Conservation (phyloP, 139 green algal genomes). For the Axilococcus clingmanii region DNA sequence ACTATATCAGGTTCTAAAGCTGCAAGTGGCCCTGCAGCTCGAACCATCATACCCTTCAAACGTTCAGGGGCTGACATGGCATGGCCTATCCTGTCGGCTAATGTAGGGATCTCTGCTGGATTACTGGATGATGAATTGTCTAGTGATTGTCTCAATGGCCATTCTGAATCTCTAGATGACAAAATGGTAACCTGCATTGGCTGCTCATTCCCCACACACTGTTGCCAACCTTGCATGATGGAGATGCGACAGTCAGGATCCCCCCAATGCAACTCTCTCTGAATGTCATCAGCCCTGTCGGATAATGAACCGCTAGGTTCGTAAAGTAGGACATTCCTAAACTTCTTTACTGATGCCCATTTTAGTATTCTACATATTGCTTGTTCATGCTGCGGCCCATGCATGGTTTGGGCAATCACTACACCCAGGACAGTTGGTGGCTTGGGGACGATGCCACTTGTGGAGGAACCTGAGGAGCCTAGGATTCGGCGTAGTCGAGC, state of each 20-base stretch:
- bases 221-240: slow-evolving; percentile 2
- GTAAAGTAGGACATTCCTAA: slow-evolving; percentile 9
- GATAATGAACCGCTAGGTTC: slow-evolving; percentile 5
- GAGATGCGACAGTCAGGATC: background rate
- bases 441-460: background rate
- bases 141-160: slow-evolving; percentile 2
- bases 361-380: slow-evolving; percentile 3
- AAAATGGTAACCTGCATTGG: slow-evolving; percentile 11
- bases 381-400: slow-evolving; percentile 4
- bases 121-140: background rate
- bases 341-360: slow-evolving; percentile 1
- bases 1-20: slow-evolving; percentile 20
- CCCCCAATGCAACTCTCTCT: slow-evolving; percentile 3
- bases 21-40: slow-evolving; percentile 9
- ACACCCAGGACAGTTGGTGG: slow-evolving; percentile 2
- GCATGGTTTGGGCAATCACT: slow-evolving; percentile 1
- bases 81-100: no score
- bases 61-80: slow-evolving; percentile 3
- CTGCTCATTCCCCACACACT: background rate
- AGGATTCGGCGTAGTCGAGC: no score
- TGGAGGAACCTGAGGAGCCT: no score
- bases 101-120: no score
- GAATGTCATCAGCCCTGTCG: slow-evolving; percentile 3
- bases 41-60: slow-evolving; percentile 6
- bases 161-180: slow-evolving; percentile 8